Conservation (phyloP, 1,284 basidiomycete species). For the Ceratobasidium papillatum region DNA sequence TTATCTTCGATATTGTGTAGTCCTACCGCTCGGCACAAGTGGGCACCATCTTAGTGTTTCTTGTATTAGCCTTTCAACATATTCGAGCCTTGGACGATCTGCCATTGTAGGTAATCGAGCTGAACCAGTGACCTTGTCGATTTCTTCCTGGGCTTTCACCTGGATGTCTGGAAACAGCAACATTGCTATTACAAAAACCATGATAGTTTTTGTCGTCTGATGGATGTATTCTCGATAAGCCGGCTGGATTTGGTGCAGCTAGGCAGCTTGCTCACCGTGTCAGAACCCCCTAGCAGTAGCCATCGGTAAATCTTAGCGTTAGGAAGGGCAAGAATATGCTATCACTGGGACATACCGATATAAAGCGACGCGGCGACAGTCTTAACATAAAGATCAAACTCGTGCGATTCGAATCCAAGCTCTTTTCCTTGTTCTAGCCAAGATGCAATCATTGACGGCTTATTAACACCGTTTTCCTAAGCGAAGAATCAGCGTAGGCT, state of each 20-base stretch:
- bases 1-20: too few relatives aligned
- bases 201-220: slow-evolving; percentile 15
- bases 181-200: slow-evolving; percentile 39
- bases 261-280: neutral
- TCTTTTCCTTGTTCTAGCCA: neutral
- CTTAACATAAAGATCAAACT: neutral
- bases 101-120: slow-evolving; percentile 22
- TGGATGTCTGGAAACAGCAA: slow-evolving; percentile 37
- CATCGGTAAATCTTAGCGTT: too few relatives aligned
- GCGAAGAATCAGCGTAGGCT: neutral
- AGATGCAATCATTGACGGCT: slow-evolving; percentile 11
- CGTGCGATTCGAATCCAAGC: neutral
- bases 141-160: slow-evolving; percentile 20
- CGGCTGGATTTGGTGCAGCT: neutral
- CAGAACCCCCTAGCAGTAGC: neutral
- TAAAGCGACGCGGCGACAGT: neutral
- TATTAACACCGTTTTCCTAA: neutral
- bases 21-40: slow-evolving; percentile 2
- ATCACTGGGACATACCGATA: neutral
- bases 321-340: too few relatives aligned
- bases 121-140: slow-evolving; percentile 15
- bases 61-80: slow-evolving; percentile 34
- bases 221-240: neutral
- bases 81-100: slow-evolving; percentile 33
- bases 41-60: slow-evolving; percentile 41